Conservation (phyloP, 345 rosid genomes). For the Acer negundo region DNA sequence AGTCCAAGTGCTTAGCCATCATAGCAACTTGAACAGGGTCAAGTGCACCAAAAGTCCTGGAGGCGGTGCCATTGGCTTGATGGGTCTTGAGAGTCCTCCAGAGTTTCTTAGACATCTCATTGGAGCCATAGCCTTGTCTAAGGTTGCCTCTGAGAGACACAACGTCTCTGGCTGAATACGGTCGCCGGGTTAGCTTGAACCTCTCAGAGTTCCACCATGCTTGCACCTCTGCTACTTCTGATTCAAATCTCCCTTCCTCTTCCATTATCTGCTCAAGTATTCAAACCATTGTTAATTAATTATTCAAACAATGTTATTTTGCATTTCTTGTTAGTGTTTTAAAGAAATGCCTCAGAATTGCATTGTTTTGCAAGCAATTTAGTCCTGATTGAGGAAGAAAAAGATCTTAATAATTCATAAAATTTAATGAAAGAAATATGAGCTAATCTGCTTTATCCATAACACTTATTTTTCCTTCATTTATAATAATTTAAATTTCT, state of each 20-base stretch:
- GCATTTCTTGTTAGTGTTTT: not conserved
- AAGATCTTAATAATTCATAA: not conserved
- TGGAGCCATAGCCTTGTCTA: slow-evolving; percentile 75
- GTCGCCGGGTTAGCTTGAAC: slow-evolving; percentile 85
- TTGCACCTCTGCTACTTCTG: slow-evolving; percentile 92
- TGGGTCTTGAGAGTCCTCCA: slow-evolving; percentile 91
- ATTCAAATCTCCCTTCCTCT: slow-evolving; percentile 90
- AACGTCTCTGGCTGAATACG: slow-evolving; percentile 84
- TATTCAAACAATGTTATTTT: not conserved
- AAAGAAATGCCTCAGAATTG: not conserved
- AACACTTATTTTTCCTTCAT: not conserved
- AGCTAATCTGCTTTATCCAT: not conserved
- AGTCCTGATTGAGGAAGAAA: not conserved
- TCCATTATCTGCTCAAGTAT: slow-evolving; percentile 60
- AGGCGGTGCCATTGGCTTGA: slow-evolving; percentile 86
- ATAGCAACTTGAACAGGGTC: slow-evolving; percentile 95
- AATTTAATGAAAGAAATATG: not conserved
- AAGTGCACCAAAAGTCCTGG: slow-evolving; percentile 91
- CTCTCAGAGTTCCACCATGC: slow-evolving; percentile 98
- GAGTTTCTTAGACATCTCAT: slow-evolving; percentile 86
- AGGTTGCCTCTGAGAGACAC: slow-evolving; percentile 87
- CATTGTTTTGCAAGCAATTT: not conserved
- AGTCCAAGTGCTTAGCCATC: slow-evolving; percentile 95
- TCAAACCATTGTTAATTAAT: not conserved
- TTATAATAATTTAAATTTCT: too few relatives aligned